Conservation (phyloP, 768 basidiomycete species). For the Tremella mesenterica region DNA sequence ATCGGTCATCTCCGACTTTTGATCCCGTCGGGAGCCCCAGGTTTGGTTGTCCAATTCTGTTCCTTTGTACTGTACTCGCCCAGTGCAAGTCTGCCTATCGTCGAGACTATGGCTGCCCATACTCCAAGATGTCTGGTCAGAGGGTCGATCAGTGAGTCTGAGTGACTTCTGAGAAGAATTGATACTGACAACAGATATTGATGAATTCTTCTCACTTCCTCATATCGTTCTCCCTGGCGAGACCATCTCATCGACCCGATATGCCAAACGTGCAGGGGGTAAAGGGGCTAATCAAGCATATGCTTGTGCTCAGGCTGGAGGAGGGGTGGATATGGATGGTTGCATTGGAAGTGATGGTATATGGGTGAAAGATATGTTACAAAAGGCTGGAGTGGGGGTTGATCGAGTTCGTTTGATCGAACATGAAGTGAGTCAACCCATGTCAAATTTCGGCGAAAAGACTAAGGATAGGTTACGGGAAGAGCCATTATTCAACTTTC, state of each 20-base stretch:
- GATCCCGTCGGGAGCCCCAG: too few relatives aligned
- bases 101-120: too few relatives aligned
- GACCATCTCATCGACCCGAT: conserved; percentile 45
- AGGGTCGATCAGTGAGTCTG: conserved; percentile 40
- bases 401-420: conserved; percentile 22
- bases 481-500: conserved; percentile 48
- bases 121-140: conserved; percentile 36
- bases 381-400: conserved; percentile 35
- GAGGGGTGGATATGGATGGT: conserved; percentile 39
- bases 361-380: conserved; percentile 35
- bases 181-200: conserved; percentile 34
- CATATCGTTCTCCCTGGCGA: conserved; percentile 45
- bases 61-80: too few relatives aligned
- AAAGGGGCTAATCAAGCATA: conserved; percentile 49
- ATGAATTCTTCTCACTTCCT: conserved; percentile 39
- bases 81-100: too few relatives aligned
- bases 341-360: conserved; percentile 41
- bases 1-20: too few relatives aligned
- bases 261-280: conserved; percentile 44
- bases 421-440: conserved; percentile 20
- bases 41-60: too few relatives aligned
- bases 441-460: background rate
- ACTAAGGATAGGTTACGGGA: conserved; percentile 40
- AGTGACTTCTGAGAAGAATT: background rate
- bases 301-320: conserved; percentile 43